These are phyloP conservation scores for Fraxinus sp. DNA, from an alignment of 305 asterid species.

Conservation along the genomic window DNA sequence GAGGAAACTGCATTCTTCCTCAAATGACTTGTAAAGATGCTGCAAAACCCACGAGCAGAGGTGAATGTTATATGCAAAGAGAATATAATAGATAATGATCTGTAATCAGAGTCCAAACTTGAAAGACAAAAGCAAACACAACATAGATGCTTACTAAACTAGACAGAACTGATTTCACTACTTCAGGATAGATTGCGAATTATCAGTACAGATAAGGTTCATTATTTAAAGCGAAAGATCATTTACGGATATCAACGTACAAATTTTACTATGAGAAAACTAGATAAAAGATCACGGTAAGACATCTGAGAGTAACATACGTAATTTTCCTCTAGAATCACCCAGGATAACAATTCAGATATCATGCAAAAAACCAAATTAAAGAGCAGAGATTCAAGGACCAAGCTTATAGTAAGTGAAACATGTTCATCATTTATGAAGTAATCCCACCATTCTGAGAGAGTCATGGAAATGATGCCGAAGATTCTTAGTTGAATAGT, in stretches of 20 bases:
- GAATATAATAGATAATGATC: neutral
- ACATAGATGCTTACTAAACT: conserved; percentile 9
- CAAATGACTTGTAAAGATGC: conserved; percentile 80
- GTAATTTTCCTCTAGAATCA: neutral
- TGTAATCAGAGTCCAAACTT: conserved; percentile 10
- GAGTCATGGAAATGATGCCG: neutral
- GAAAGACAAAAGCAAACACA: conserved; percentile 10
- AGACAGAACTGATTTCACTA: conserved; percentile 8
- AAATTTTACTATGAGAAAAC: neutral
- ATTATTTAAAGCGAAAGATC: neutral
- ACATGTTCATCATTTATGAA: neutral
- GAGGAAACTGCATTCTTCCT: conserved; percentile 72
- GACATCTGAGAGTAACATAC: neutral
- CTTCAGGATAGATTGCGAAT: neutral
- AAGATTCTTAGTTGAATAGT: conserved; percentile 6
- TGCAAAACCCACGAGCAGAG: conserved; percentile 41
- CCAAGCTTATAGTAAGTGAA: conserved; percentile 3
- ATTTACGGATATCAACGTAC: neutral
- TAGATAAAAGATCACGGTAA: neutral
- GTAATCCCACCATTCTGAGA: neutral
- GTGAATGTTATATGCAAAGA: conserved; percentile 21
- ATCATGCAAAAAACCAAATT: conserved; percentile 5
- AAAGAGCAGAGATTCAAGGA: neutral
- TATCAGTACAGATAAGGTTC: neutral
- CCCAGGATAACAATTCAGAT: neutral